These are phyloP conservation scores for Calycina marina DNA, from an alignment of 2,329 filamentous ascomycete genomes.

Conservation along the genomic window DNA sequence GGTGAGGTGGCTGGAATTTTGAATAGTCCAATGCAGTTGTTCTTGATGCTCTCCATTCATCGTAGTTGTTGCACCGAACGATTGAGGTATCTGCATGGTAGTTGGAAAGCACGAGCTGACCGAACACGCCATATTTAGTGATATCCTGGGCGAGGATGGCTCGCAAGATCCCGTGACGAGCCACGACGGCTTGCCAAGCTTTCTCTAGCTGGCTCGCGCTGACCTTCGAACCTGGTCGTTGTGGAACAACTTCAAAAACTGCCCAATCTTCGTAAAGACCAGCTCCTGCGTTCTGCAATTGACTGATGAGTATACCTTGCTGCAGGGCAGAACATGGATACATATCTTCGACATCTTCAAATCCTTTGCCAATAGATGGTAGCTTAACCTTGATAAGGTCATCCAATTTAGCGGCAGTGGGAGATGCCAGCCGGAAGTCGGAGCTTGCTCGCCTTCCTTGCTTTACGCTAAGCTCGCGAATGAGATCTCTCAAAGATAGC, in stretches of 20 bases:
- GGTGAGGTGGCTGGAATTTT: not conserved
- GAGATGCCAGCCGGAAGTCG: too few species aligned
- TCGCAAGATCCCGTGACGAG: not conserved
- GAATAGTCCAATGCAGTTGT: not conserved
- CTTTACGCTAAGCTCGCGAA: too few species aligned
- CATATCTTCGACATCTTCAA: conserved; percentile 8
- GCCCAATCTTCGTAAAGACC: conserved; percentile 8
- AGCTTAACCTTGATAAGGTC: conserved; percentile 3
- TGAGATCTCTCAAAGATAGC: too few species aligned
- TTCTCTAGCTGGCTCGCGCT: too few species aligned
- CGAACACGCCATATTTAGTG: not conserved
- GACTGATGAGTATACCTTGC: conserved; percentile 8
- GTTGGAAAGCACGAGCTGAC: not conserved
- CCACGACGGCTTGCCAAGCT: not conserved
- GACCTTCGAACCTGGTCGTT: too few species aligned
- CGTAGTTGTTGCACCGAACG: not conserved
- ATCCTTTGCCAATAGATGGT: conserved; percentile 1
- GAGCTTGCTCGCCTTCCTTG: too few species aligned
- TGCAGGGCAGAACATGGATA: conserved; percentile 10
- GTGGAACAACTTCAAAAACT: conserved; percentile 6
- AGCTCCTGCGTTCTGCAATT: conserved; percentile 3
- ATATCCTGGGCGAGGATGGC: not conserved
- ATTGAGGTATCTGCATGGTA: not conserved
- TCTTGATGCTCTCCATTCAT: not conserved
- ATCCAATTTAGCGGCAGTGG: too few species aligned